Evolutionary conservation across 2,329 filamentous ascomycete genomes (phyloP), one percentile per base, ranked within the genome.

Genomic region (Davidsoniella eucalypti): DNA sequence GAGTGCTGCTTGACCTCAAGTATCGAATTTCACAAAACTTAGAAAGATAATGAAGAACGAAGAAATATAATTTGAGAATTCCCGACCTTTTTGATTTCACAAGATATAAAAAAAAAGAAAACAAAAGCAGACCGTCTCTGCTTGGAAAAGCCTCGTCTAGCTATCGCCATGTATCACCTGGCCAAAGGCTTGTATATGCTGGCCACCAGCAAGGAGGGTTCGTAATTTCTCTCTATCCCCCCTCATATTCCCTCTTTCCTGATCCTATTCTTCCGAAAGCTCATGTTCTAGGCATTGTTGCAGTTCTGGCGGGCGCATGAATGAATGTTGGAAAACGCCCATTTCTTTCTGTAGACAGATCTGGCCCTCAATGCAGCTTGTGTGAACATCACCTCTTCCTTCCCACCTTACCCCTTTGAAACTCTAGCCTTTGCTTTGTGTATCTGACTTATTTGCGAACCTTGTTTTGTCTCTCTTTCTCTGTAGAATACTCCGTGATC

Each of bases 191-290:
- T 98, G 52, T 98, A 96, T 68, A 78, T 92, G 60, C 86, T 94
- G 64, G 90, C 87, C 52, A 96, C 90, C 16, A 94, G 87, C 68
- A 96, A 95, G 77, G 88, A 96, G 77, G 87, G 87, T 87, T 60
- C 58, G 65, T 50, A 52, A 47, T 42, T 29, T 26, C 40, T 33
- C 8, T 43, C 2, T 23, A 18, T 16, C 38, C 40, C 45, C 23
- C 17, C 12, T 38, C 39, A 36, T 8, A 46, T 40, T 51, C 38
- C 51, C 6, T 18, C 47, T 12, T 14, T 44, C 16, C 41, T 37
- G 12, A 6, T 9, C 40, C 14, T 12, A 3, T 33, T 12, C 29
- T 23, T 5, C 21, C 21, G 21, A 33, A 9, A 33, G 29, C 4
- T 12, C 12, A 10, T 33, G 2, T 33, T 33, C 2, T 33, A 12